Base-by-base conservation (phyloP, 2,329 filamentous ascomycete genomes). In the Dendrostoma leiphaemia region DNA sequence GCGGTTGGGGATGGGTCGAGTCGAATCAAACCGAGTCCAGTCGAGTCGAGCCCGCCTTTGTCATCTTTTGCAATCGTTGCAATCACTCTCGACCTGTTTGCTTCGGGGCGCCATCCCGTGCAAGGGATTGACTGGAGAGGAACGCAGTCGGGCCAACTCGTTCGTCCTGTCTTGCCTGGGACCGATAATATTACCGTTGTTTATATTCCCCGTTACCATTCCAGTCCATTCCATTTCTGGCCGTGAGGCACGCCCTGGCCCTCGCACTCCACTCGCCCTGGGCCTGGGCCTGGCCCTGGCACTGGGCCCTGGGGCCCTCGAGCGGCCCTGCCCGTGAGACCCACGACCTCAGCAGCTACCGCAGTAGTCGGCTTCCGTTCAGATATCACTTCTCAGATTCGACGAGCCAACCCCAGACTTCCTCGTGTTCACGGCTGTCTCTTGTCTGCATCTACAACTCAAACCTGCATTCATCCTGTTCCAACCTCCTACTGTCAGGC, bases 351-450 rank as follows among this genome's bases (percentile, higher is more conserved):
- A n/a, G n/a, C n/a, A n/a, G n/a, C n/a, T 35, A 12, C 32, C 9
- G 17, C 32, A 35, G 32, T 35, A 12, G n/a, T 19, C 4, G 15
- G 15, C n/a, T 10, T 8, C 35, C 15, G 35, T 38, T n/a, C 35
- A 40, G 34, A 49, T 49, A 49, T 40, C 35, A 49, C 47, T 40
- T 49, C 35, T 40, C 47, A n/a, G 19, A 29, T 21, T 32, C 19
- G 35, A 32, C 44, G 44, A 31, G 34, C 32, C 46, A 24, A 19
- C n/a, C 15, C 24, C 12, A 40, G 19, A 40, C 21, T 46, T 31
- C 29, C 44, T 34, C 44, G 17, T 32, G 34, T 19, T 46, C 24
- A 21, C 44, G 26, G 17, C 43, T n/a, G n/a, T n/a, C n/a, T n/a
- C n/a, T 31, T 7, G 9, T 24, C 48, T 23, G 19, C 29, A 17